A percentile compares a stretch with the other conserved stretches of the same genome.
Evolutionary conservation across 1,284 basidiomycete genomes (phyloP).

Genomic region (Xerocomus nothofagi): DNA sequence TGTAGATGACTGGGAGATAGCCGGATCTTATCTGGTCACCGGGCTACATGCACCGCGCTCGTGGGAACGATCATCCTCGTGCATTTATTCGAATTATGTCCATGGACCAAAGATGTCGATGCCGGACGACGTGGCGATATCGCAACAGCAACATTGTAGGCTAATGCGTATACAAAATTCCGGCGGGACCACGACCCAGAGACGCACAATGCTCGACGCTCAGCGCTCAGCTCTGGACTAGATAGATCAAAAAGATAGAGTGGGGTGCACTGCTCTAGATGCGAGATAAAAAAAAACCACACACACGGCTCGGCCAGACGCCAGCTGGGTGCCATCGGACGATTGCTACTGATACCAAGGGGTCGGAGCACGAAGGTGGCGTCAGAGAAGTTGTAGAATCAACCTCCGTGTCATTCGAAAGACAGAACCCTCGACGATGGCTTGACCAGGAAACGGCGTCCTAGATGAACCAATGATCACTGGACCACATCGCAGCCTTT

Average conservation of each 20-base stretch:
- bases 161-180: too few relatives aligned
- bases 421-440: slow-evolving; percentile 13
- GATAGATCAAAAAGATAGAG: too few relatives aligned
- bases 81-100: background rate
- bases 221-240: background rate
- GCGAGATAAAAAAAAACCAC: background rate
- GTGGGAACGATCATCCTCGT: background rate
- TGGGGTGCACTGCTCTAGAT: background rate
- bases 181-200: background rate
- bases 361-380: slow-evolving; percentile 1
- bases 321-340: background rate
- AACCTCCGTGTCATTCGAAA: background rate
- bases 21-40: slow-evolving; percentile 16
- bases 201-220: background rate
- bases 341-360: background rate
- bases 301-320: background rate
- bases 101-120: background rate
- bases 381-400: slow-evolving; percentile 1
- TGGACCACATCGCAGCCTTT: background rate
- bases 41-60: background rate
- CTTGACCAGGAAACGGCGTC: slow-evolving; percentile 4
- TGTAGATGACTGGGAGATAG: background rate
- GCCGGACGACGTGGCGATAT: background rate
- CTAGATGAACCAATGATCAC: background rate
- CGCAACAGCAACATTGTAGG: background rate